These are phyloP conservation scores for Globisporangium radiosum DNA, from an alignment of 352 stramenopile genomes.

Conservation along the genomic window DNA sequence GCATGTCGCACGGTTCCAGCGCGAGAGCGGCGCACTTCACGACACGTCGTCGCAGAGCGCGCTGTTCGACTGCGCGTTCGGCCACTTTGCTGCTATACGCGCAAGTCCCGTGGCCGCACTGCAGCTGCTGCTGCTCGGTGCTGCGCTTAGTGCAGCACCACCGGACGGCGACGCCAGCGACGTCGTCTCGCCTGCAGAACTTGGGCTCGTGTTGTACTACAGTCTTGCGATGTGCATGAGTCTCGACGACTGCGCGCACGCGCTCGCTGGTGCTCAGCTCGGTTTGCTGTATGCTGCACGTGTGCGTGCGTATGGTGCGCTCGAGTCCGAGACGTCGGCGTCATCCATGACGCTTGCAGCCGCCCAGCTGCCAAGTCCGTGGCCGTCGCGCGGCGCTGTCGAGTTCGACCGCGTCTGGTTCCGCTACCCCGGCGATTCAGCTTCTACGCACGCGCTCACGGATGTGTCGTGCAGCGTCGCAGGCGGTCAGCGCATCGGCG, in stretches of 20 bases:
- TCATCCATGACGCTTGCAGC: conserved; percentile 14
- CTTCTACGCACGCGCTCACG: conserved; percentile 18
- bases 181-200: conserved; percentile 17
- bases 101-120: conserved; percentile 25
- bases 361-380: conserved; percentile 12
- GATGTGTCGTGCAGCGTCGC: conserved; percentile 34
- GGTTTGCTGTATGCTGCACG: conserved; percentile 26
- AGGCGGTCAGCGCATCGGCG: conserved; percentile 41
- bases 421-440: conserved; percentile 14
- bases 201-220: conserved; percentile 38
- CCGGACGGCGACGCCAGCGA: no score
- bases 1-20: conserved; percentile 26
- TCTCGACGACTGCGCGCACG: conserved; percentile 22
- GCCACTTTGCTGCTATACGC: conserved; percentile 29
- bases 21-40: conserved; percentile 20
- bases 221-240: conserved; percentile 29
- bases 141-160: conserved; percentile 28
- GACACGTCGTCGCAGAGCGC: conserved; percentile 22
- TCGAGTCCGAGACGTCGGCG: conserved; percentile 11
- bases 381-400: conserved; percentile 23
- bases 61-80: conserved; percentile 21
- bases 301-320: conserved; percentile 21
- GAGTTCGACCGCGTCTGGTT: conserved; percentile 34
- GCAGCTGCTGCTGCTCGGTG: conserved; percentile 25
- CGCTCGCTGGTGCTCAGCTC: conserved; percentile 21